These are phyloP conservation scores for Euptelea pleiosperma DNA, from an alignment of 164 flowering plant species.

Conservation along the genomic window DNA sequence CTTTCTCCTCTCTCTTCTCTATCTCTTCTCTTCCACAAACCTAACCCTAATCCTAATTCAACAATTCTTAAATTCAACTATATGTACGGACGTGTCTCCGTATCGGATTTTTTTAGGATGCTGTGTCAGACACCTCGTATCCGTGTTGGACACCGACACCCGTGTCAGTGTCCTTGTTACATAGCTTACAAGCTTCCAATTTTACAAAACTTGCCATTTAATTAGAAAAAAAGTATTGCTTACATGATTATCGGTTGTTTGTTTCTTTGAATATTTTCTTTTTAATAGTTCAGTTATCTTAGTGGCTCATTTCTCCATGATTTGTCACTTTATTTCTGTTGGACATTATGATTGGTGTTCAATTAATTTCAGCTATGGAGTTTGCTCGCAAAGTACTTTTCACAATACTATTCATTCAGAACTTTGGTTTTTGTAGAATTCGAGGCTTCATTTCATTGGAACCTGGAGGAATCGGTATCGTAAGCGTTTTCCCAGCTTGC, in stretches of 20 bases:
- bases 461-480: slow-evolving; percentile 96
- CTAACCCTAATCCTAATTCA: too few species aligned
- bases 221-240: too few species aligned
- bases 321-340: neutral
- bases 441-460: slow-evolving; percentile 96
- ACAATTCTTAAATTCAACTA: too few species aligned
- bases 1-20: too few species aligned
- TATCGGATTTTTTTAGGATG: too few species aligned
- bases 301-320: neutral
- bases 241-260: neutral
- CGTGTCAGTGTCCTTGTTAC: too few species aligned
- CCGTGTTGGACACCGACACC: too few species aligned
- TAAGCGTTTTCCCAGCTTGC: slow-evolving; percentile 56
- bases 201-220: too few species aligned
- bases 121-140: too few species aligned
- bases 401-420: neutral
- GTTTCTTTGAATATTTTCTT: neutral
- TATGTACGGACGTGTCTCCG: too few species aligned
- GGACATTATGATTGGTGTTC: neutral
- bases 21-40: too few species aligned
- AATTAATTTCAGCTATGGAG: neutral
- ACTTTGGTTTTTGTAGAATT: slow-evolving; percentile 45
- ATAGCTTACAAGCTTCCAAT: too few species aligned
- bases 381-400: neutral
- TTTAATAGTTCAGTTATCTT: neutral